Evolutionary conservation across 345 rosid species (phyloP).

Genomic region (Iberis pinnata): DNA sequence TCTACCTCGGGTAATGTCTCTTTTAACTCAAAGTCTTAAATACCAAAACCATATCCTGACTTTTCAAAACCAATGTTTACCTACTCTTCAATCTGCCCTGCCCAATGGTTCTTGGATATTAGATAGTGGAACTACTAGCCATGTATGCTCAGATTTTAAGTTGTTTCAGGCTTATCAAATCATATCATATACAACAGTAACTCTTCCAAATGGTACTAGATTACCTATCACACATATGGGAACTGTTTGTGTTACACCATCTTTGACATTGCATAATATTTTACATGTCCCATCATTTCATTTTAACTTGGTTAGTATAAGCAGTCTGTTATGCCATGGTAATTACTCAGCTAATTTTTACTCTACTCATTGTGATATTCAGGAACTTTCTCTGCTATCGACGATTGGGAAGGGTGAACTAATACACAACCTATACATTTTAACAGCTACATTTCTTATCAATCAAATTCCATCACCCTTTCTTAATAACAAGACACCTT

Average conservation of each 20-base stretch:
- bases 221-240: neutral
- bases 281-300: neutral
- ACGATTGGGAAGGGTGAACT: neutral
- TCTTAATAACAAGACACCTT: too few species aligned
- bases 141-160: neutral
- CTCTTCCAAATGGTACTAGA: neutral
- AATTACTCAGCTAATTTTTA: neutral
- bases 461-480: too few species aligned
- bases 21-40: too few species aligned
- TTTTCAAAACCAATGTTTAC: neutral
- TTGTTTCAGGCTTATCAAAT: neutral
- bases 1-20: too few species aligned
- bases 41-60: too few species aligned
- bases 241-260: neutral
- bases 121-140: neutral
- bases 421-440: too few species aligned
- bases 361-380: neutral
- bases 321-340: neutral
- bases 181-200: neutral
- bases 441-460: too few species aligned
- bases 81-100: rapidly evolving
- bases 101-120: neutral
- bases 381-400: neutral
- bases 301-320: neutral
- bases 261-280: neutral